These are phyloP conservation scores for Coemansia aciculifera DNA, from an alignment of 192 early-diverging fungal species.

Conservation along the genomic window DNA sequence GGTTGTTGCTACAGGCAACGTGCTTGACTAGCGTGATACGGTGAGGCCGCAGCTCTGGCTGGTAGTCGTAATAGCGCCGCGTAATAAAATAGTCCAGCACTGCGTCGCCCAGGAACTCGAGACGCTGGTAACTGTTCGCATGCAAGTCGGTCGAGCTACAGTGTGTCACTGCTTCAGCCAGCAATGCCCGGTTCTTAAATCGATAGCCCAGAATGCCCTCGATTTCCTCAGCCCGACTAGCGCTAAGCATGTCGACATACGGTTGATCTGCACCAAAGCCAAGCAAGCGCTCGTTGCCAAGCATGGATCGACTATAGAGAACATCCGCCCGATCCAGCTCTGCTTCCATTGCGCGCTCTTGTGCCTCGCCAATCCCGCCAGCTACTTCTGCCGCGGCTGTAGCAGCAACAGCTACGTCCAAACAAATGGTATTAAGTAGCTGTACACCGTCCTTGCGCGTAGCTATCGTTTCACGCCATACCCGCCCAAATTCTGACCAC, in stretches of 20 bases:
- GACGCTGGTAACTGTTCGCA: conserved; percentile 79
- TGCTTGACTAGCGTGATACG: conserved; percentile 82
- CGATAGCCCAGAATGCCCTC: conserved; percentile 57
- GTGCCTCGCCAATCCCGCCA: not conserved
- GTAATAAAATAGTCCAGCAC: conserved; percentile 81
- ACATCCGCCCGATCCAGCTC: conserved; percentile 39
- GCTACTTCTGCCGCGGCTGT: not conserved
- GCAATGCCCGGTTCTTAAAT: conserved; percentile 67
- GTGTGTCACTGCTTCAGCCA: conserved; percentile 86
- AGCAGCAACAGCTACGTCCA: not conserved
- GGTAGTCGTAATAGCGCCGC: conserved; percentile 69
- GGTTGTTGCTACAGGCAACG: conserved; percentile 82
- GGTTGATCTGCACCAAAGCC: not conserved
- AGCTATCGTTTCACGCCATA: conserved; percentile 20
- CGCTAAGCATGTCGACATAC: not conserved
- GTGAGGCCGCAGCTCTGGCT: conserved; percentile 69
- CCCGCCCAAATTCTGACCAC: conserved; percentile 28
- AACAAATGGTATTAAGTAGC: conserved; percentile 17
- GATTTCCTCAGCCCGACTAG: conserved; percentile 9
- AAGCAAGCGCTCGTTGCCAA: not conserved
- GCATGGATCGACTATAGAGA: conserved; percentile 12
- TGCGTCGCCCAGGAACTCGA: conserved; percentile 87
- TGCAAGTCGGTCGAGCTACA: conserved; percentile 61
- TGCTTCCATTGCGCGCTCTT: conserved; percentile 25
- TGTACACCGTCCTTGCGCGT: conserved; percentile 20